Evolutionary conservation across 495 filamentous ascomycete species (phyloP), one percentile per base, ranked within the genome.

Genomic region (Penicillium pancosmium): DNA sequence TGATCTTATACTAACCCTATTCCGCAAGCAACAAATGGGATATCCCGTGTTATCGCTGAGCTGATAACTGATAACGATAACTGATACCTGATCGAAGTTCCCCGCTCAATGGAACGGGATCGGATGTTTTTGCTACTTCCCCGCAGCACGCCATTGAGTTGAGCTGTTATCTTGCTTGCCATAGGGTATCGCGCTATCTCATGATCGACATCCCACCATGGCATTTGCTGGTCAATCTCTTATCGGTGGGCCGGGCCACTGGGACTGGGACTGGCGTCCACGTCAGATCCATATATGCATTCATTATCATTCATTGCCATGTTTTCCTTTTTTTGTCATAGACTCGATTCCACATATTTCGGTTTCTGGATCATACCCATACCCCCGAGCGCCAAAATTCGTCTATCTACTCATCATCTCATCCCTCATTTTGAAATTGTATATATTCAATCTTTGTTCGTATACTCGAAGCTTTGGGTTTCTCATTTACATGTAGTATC

Each of bases 201-300:
- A 48, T 23, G 46, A 48, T 48, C 46, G 46, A 25, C 46, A 19
- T 44, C 16, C 41, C 41, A 44, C 41, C 41, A 44, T 5, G 15
- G 15, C 41, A 23, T 48, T 48, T 48, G 46, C 46, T 48, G 46
- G 46, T 27, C 46, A 48, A 48, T 48, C 15, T 27, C 23, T 27
- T 48, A 51, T 51, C 49, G 31, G 27, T 33, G 31, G 49, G 15
- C 27, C 27, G 27, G 27, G 27, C 27, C 49, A 36, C 25, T 23
- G 23, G 23, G 23, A 23, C 23, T 23, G 23, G 23, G 23, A 23
- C 23, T 36, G n/a, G 23, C 18, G 49, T 51, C 19, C 27, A 36
- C 27, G 49, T 27, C n/a, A 51, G 27, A 12, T 27, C 47, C 21
- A 25, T 12, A 15, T 36, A 51, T 51, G 25, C 27, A 34, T 51